Evolutionary conservation across 2,329 filamentous ascomycete genomes (phyloP), one percentile per base, ranked within the genome.

Genomic region (Arthrobotrys pseudoclavata): DNA sequence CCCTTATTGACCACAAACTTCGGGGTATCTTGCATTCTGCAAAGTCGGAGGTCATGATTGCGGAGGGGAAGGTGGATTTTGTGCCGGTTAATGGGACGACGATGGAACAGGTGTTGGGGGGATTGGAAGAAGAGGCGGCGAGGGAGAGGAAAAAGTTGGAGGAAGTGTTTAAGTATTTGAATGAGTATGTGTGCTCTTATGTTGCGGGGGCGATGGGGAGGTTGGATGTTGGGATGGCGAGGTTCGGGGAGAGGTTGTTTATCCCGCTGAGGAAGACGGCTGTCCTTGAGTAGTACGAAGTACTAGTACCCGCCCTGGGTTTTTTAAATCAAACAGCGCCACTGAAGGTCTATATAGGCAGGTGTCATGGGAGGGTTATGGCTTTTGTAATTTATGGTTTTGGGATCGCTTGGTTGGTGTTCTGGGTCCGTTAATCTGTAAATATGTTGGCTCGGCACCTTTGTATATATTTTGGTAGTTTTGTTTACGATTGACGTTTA

Each of bases 211-310:
- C 67, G 1, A 71, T 71, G 45, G 74, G 74, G 10, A 57, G 67
- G 22, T 31, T 70, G 12, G 74, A 77, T 22, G 67, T 77, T 24
- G 74, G 61, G 5, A 40, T 77, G 50, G 74, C 67, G 4, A 67
- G 40, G 47, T 77, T 77, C 57, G 74, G 72, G 7, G 74, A 77
- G 37, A 50, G 74, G 31, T 45, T 71, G 37, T 77, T 71, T 50
- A 76, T 67, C 55, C 72, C 72, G 1, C 62, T 70, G 22, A 53
- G 42, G 24, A 75, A 63, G 29, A 26, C 22, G 18, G 48, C 24
- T 1, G 20, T 50, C 4, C 6, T 50, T 50, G 47, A 50, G 20
- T 50, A 50, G 47, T 24, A 24, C n/a, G n/a, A n/a, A n/a, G n/a
- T n/a, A n/a, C n/a, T n/a, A n/a, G n/a, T n/a, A n/a, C n/a, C n/a